phyloP scores from a whole-genome alignment of 2,329 filamentous ascomycete genomes.

The Penicillium sp. region DNA sequence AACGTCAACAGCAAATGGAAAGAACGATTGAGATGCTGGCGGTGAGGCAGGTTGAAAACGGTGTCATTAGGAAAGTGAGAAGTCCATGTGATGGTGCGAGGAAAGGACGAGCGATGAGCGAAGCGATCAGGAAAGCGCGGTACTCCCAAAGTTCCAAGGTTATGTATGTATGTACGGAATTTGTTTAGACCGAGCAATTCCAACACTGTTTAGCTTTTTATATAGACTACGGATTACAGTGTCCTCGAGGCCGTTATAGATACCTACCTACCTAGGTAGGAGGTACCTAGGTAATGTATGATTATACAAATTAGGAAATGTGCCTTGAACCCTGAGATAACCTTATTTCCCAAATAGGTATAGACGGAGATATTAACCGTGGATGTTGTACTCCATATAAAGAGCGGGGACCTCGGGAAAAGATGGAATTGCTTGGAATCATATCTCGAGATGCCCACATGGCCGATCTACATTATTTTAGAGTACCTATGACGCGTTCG shows the following conservation, averaged over 20 bases:
- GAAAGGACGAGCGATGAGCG: too few species aligned
- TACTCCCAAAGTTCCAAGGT: too few species aligned
- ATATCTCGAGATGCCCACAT: neutral
- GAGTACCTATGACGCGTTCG: neutral
- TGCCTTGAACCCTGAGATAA: neutral
- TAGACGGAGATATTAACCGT: neutral
- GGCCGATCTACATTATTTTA: constrained; percentile 1
- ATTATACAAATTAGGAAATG: neutral
- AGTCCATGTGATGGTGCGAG: too few species aligned
- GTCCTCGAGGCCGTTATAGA: too few species aligned
- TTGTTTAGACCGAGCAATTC: too few species aligned
- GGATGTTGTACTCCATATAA: neutral
- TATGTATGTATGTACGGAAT: too few species aligned
- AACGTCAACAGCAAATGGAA: neutral
- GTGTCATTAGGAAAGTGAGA: too few species aligned
- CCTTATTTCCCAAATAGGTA: neutral
- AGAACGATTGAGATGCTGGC: neutral
- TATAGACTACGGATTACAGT: neutral
- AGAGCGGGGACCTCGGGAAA: neutral
- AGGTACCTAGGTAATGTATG: too few species aligned
- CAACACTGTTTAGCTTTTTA: neutral
- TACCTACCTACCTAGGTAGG: too few species aligned
- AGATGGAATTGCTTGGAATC: neutral
- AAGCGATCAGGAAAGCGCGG: too few species aligned
- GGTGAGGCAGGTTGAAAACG: too few species aligned